Evolutionary conservation across 139 green algal genomes (phyloP).

Genomic region (Picochlorum sp.): DNA sequence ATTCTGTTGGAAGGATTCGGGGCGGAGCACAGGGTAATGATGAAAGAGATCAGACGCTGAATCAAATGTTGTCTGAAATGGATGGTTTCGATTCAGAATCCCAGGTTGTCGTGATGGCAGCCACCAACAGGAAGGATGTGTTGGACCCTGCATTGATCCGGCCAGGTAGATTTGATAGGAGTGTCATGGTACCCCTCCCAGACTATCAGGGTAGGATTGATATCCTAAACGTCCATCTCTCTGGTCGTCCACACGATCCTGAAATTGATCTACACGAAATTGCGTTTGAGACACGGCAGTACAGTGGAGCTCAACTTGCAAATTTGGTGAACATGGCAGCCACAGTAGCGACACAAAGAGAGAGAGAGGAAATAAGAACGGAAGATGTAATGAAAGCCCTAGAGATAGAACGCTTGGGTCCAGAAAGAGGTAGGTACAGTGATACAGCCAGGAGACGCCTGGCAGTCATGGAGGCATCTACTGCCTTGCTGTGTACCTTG

Average conservation of each 20-base stretch:
- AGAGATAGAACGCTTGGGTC: constrained; percentile 49
- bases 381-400: constrained; percentile 54
- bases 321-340: constrained; percentile 77
- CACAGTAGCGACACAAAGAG: constrained; percentile 51
- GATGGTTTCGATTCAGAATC: constrained; percentile 79
- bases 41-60: constrained; percentile 89
- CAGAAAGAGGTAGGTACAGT: constrained; percentile 18
- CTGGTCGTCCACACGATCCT: constrained; percentile 5
- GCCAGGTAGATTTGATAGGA: constrained; percentile 77
- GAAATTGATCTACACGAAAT: constrained; percentile 44
- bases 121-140: constrained; percentile 90
- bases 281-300: constrained; percentile 42
- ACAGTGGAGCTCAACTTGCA: constrained; percentile 49
- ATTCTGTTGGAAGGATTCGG: constrained; percentile 70
- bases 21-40: constrained; percentile 71
- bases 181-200: constrained; percentile 64
- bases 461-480: constrained; percentile 64
- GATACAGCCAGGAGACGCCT: constrained; percentile 25
- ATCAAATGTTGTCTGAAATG: constrained; percentile 88
- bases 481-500: constrained; percentile 60
- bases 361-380: constrained; percentile 39
- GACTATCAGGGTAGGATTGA: constrained; percentile 74
- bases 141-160: constrained; percentile 83
- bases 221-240: constrained; percentile 54
- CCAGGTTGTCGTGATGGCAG: constrained; percentile 83